These are phyloP conservation scores for Mortierella polycephala DNA, from an alignment of 371 early-diverging fungal genomes.

Conservation along the genomic window DNA sequence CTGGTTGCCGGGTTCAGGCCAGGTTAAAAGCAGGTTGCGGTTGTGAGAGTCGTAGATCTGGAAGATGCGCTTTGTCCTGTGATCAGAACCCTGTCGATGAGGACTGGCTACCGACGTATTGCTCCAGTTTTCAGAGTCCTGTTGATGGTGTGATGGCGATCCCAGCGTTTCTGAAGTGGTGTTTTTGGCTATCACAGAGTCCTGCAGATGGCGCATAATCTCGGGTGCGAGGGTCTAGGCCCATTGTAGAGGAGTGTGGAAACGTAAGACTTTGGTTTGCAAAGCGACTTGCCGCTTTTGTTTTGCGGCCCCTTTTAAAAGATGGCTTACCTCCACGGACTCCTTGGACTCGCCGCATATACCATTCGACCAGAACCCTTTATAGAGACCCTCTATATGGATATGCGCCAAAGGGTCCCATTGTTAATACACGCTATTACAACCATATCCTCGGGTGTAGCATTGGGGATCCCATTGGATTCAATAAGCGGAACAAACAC, in stretches of 20 bases:
- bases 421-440: too few relatives aligned
- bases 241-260: background rate
- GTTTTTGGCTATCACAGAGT: slow-evolving; percentile 18
- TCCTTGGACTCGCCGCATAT: slow-evolving; percentile 53
- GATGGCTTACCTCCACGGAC: slow-evolving; percentile 27
- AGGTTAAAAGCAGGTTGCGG: slow-evolving; percentile 52
- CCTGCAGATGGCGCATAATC: slow-evolving; percentile 43
- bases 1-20: slow-evolving; percentile 55
- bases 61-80: slow-evolving; percentile 56
- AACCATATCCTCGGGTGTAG: background rate
- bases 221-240: slow-evolving; percentile 42
- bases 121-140: background rate
- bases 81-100: slow-evolving; percentile 21
- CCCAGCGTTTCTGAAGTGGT: background rate
- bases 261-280: too few relatives aligned
- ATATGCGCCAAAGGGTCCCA: background rate
- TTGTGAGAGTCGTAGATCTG: slow-evolving; percentile 57
- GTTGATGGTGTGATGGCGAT: background rate
- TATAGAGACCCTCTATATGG: slow-evolving; percentile 47
- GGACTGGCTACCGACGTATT: slow-evolving; percentile 18
- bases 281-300: too few relatives aligned
- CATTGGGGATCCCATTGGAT: too few relatives aligned
- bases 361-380: slow-evolving; percentile 53
- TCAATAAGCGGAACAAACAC: background rate
- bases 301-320: background rate